Evolutionary conservation across 2,329 filamentous ascomycete species (phyloP).

Genomic region (Penicillium sp.): DNA sequence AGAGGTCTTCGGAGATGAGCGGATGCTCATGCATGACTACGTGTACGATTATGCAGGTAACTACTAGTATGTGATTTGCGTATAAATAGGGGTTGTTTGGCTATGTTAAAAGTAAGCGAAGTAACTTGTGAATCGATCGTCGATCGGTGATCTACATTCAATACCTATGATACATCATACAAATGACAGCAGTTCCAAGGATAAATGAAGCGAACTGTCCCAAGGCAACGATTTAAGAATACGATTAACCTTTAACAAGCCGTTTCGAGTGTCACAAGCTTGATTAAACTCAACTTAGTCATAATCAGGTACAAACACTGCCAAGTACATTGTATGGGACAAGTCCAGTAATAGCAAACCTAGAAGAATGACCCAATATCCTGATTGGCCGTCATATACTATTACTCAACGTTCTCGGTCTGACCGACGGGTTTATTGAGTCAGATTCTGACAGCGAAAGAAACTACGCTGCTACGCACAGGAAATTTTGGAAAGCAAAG

Average conservation of each 20-base stretch:
- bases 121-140: not conserved
- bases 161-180: slow-evolving; percentile 3
- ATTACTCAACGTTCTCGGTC: not conserved
- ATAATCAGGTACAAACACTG: not conserved
- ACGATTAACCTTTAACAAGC: not conserved
- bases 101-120: not conserved
- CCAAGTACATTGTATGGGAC: not conserved
- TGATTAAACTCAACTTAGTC: not conserved
- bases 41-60: slow-evolving; percentile 4
- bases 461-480: no score
- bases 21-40: slow-evolving; percentile 2
- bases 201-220: not conserved
- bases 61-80: slow-evolving; percentile 8
- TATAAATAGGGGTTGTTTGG: not conserved
- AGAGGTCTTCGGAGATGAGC: slow-evolving; percentile 3
- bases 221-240: not conserved
- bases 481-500: no score
- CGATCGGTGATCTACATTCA: slow-evolving; percentile 2
- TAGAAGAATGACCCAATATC: not conserved
- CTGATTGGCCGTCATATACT: not conserved
- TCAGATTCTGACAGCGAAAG: not conserved
- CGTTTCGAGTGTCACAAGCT: not conserved
- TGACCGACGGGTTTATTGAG: not conserved
- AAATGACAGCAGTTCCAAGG: not conserved
- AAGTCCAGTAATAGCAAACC: no score